Conservation (phyloP, 805 yeast species). For the Brettanomyces custersianus region DNA sequence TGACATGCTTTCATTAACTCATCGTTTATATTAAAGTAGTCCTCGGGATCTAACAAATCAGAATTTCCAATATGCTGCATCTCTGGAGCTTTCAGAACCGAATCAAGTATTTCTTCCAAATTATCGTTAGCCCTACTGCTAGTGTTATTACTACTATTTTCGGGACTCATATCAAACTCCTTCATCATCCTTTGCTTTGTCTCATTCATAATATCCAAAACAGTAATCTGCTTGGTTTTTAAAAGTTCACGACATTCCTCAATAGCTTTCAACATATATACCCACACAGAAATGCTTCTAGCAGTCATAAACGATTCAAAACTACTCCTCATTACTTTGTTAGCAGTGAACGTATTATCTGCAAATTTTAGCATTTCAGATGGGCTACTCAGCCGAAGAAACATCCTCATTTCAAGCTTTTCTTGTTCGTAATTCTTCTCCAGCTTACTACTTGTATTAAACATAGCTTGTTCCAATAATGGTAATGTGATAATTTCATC, state of each 20-base stretch:
- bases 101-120: background rate
- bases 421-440: background rate
- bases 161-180: background rate
- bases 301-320: conserved; percentile 1
- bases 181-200: background rate
- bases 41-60: background rate
- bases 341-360: background rate
- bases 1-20: background rate
- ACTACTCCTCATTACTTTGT: background rate
- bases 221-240: background rate
- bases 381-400: background rate
- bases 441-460: background rate
- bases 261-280: background rate
- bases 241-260: background rate
- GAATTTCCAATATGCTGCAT: background rate
- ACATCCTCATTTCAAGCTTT: background rate
- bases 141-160: background rate
- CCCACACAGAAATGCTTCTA: background rate
- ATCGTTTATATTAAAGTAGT: background rate
- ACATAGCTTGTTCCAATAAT: background rate
- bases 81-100: background rate
- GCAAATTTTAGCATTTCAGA: background rate
- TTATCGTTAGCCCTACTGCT: background rate
- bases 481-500: background rate
- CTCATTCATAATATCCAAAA: background rate